Percentiles rank a stretch among this genome's conserved stretches.
Evolutionary conservation across 2,329 filamentous ascomycete genomes (phyloP).

Genomic region (Gaeumannomyces tritici): DNA sequence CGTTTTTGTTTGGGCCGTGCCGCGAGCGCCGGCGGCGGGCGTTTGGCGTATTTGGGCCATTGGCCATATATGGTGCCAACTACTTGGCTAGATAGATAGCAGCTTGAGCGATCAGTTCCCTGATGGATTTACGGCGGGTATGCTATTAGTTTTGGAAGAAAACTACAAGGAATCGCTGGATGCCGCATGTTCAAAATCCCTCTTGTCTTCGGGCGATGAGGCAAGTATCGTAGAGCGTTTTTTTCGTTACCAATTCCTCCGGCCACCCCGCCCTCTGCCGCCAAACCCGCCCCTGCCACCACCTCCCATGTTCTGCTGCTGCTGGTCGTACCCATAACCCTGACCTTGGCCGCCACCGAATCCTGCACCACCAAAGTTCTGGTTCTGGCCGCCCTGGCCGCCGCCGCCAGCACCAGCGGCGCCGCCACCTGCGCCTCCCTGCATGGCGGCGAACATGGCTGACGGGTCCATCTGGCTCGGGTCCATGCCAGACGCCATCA

Average conservation of each 20-base stretch:
- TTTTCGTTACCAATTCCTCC: not conserved
- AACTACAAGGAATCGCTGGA: too few species aligned
- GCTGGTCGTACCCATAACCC: constrained; percentile 27
- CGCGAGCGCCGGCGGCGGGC: not conserved
- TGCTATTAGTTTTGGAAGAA: not conserved
- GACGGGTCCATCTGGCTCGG: constrained; percentile 56
- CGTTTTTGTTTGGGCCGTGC: not conserved
- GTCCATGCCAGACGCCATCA: constrained; percentile 57
- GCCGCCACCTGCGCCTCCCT: constrained; percentile 27
- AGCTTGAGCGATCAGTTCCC: not conserved
- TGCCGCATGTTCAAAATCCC: not conserved
- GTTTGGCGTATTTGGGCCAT: not conserved
- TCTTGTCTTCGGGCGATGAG: not conserved
- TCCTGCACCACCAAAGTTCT: constrained; percentile 32
- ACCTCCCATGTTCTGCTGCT: constrained; percentile 26
- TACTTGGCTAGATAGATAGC: not conserved
- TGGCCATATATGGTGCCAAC: not conserved
- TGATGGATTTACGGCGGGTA: not conserved
- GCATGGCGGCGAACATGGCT: constrained; percentile 50
- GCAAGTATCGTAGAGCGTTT: too few species aligned
- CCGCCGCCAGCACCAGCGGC: constrained; percentile 31
- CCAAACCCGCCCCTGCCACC: constrained; percentile 11
- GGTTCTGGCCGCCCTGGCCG: constrained; percentile 38
- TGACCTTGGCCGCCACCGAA: constrained; percentile 44
- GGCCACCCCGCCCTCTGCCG: constrained; percentile 17